Conservation (phyloP, 257 asterid genomes). For the Solanum chaucha region DNA sequence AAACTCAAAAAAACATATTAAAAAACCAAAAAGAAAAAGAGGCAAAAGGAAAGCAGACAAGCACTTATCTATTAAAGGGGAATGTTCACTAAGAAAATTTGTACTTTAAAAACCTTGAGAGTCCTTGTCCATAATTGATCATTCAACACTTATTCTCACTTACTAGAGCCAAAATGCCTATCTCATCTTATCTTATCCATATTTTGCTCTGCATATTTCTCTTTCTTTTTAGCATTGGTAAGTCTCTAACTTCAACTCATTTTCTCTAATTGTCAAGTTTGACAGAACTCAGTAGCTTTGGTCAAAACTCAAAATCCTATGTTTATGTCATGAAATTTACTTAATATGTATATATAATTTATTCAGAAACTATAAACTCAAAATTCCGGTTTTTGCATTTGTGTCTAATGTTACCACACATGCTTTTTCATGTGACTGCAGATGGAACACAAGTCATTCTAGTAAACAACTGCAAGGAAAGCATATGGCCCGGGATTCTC, state of each 20-base stretch:
- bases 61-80: neutral
- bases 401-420: too few relatives aligned
- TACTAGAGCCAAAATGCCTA: slow-evolving; percentile 21
- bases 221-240: slow-evolving; percentile 31
- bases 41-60: slow-evolving; percentile 8
- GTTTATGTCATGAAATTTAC: neutral
- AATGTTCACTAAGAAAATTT: neutral
- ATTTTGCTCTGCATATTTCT: slow-evolving; percentile 20
- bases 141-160: neutral
- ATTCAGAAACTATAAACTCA: too few relatives aligned
- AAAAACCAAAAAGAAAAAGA: neutral
- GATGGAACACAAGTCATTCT: too few relatives aligned
- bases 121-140: neutral
- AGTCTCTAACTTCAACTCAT: neutral
- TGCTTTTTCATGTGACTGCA: too few relatives aligned
- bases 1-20: neutral
- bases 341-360: neutral
- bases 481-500: too few relatives aligned
- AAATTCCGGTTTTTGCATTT: too few relatives aligned
- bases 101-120: slow-evolving; percentile 11
- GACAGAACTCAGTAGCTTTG: neutral
- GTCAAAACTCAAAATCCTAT: neutral
- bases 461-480: too few relatives aligned
- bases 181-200: slow-evolving; percentile 3
- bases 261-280: neutral